Evolutionary conservation across 108 stramenopile genomes (phyloP), one percentile per base, ranked within the genome.

Genomic region (Nannochloropsis granulata): DNA sequence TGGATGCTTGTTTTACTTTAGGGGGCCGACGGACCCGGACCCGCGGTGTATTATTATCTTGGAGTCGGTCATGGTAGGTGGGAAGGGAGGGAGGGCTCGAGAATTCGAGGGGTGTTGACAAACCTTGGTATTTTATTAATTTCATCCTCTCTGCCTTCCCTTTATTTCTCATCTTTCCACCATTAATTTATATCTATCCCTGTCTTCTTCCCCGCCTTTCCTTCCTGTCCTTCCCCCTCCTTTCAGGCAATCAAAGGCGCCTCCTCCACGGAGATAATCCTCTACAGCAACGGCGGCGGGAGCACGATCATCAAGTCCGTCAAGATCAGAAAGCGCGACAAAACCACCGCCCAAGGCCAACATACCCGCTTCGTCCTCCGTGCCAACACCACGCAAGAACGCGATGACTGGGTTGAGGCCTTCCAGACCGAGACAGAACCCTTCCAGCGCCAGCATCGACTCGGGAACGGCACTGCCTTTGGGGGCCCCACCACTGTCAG

Each of bases 31-130:
- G 44, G 86, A 88, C 23, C 81, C 44, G 42, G 84, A 84, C 9
- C 88, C 88, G 23, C 88, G 88, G 25, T 88, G 88, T 43, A 88
- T 87, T 44, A 88, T 88, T 9, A 86, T 86, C n/a, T 81, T 88
- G 23, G 88, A 88, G 44, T 45, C 81, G 12, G 83, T 87, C 34
- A 43, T 43, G 43, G 82, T 88, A 12, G 84, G 82, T 24, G 83
- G 78, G 25, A 25, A 0, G 83, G 79, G 24, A 79, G 79, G 2
- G 24, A 13, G 24, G 24, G 23, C 24, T 24, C 9, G 24, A 24
- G 13, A 25, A 24, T 71, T 21, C 79, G 2, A 79, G 12, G 79
- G 8, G 79, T 13, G 79, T 8, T 2, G 79, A 24, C 24, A 24
- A 21, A 0, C 12, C 24, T 79, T 24, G 5, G 79, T 79, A 13